Conservation (phyloP, 768 basidiomycete genomes). For the Xerocomus brunneocitrinus region DNA sequence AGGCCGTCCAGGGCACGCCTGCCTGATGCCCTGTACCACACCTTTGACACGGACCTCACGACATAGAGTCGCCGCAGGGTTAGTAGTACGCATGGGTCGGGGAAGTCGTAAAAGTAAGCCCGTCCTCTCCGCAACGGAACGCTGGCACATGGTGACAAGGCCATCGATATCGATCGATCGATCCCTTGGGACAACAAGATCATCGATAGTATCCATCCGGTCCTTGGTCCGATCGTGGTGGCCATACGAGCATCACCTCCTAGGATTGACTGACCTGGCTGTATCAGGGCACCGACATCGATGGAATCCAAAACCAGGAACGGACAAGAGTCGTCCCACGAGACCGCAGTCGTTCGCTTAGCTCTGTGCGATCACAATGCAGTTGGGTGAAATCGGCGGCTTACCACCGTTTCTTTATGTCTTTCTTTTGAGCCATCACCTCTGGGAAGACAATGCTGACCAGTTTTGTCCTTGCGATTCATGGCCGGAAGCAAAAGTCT, state of each 20-base stretch:
- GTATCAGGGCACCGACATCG: constrained; percentile 4
- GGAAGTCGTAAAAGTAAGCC: neutral
- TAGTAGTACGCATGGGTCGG: neutral
- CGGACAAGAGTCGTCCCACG: constrained; percentile 8
- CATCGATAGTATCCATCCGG: neutral
- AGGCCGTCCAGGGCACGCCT: neutral
- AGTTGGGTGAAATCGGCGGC: neutral
- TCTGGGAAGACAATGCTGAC: neutral
- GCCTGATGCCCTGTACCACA: neutral
- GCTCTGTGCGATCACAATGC: neutral
- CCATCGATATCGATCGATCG: neutral
- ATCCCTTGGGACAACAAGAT: neutral
- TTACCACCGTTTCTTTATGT: neutral
- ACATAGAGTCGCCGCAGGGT: neutral
- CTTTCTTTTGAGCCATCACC: neutral
- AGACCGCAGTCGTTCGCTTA: constrained; percentile 1
- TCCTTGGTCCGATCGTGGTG: constrained; percentile 2
- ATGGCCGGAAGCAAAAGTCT: neutral
- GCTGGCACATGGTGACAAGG: neutral
- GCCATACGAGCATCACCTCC: neutral
- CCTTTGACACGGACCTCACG: neutral
- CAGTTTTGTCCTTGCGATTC: neutral
- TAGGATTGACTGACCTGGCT: constrained; percentile 10
- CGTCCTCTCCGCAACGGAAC: neutral
- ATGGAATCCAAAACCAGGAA: constrained; percentile 3